These are phyloP conservation scores for Cucurbita pepo DNA, from an alignment of 306 rosid genomes.

Conservation along the genomic window DNA sequence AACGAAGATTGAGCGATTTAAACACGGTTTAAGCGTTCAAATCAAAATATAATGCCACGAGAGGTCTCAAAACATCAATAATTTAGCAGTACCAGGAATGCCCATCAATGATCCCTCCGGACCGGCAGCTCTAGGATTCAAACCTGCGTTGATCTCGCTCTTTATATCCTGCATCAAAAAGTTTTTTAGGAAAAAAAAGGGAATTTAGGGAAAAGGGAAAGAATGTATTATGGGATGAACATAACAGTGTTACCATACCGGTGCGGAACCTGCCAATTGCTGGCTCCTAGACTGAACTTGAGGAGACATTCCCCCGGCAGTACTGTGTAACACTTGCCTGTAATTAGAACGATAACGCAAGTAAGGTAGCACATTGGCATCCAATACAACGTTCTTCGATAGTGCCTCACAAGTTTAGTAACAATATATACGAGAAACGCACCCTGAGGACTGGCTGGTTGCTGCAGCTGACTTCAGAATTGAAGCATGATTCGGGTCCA, in stretches of 20 bases:
- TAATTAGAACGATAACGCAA: slow-evolving; percentile 12
- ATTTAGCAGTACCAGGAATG: slow-evolving; percentile 58
- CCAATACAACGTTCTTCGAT: not conserved
- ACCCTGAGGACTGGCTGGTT: slow-evolving; percentile 93
- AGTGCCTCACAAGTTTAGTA: too few relatives aligned
- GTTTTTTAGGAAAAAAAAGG: slow-evolving; percentile 3
- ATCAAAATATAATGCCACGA: not conserved
- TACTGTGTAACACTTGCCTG: slow-evolving; percentile 87
- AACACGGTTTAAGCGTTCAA: not conserved
- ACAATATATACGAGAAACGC: slow-evolving; percentile 2
- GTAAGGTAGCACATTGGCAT: not conserved
- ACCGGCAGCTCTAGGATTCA: slow-evolving; percentile 84
- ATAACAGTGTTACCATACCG: slow-evolving; percentile 31
- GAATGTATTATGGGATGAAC: slow-evolving; percentile 5
- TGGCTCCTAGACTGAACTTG: slow-evolving; percentile 89
- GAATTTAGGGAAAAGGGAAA: not conserved
- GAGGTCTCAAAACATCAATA: not conserved
- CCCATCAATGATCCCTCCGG: slow-evolving; percentile 82
- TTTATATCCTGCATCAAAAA: slow-evolving; percentile 59
- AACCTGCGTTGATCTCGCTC: slow-evolving; percentile 75
- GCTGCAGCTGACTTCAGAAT: slow-evolving; percentile 80
- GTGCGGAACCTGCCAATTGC: slow-evolving; percentile 72
- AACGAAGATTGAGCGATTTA: not conserved
- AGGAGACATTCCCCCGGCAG: slow-evolving; percentile 82
- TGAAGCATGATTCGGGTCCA: slow-evolving; percentile 77